Evolutionary conservation across 176 grass and related monocot species (phyloP).

Genomic region (Elaeis guineensis): DNA sequence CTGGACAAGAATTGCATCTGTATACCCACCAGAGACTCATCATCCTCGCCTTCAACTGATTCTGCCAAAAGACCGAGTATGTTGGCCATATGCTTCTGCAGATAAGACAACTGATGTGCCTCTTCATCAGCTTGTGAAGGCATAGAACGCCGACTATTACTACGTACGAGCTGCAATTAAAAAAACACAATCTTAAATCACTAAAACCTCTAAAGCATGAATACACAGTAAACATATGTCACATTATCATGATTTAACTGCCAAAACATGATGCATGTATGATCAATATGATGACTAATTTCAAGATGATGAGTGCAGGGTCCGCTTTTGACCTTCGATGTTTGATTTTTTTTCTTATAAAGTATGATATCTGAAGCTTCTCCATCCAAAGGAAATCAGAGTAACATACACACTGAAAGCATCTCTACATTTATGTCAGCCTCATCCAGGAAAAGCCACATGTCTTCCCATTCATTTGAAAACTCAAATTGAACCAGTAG

Average conservation of each 20-base stretch:
- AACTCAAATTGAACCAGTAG: too few species aligned
- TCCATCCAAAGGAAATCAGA: too few species aligned
- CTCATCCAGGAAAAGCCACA: too few species aligned
- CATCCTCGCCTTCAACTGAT: conserved; percentile 12
- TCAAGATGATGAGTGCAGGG: too few species aligned
- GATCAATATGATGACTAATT: too few species aligned
- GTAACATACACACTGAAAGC: too few species aligned
- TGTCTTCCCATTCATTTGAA: too few species aligned
- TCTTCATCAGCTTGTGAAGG: conserved; percentile 30
- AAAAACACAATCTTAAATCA: background rate
- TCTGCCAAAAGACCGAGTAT: conserved; percentile 20
- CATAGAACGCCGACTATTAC: conserved; percentile 24
- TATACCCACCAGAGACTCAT: conserved; percentile 18
- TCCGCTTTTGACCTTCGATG: too few species aligned
- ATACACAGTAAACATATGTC: background rate
- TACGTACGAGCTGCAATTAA: conserved; percentile 18
- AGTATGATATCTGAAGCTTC: too few species aligned
- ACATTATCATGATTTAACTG: background rate
- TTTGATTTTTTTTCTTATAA: too few species aligned
- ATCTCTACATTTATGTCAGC: too few species aligned
- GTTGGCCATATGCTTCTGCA: conserved; percentile 32
- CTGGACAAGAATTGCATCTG: too few species aligned
- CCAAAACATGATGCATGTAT: background rate
- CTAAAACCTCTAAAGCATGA: background rate
- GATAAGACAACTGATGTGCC: conserved; percentile 22